Evolutionary conservation across 352 stramenopile species (phyloP), one percentile per base, ranked within the genome.

Genomic region (Elongisporangium senticosum): DNA sequence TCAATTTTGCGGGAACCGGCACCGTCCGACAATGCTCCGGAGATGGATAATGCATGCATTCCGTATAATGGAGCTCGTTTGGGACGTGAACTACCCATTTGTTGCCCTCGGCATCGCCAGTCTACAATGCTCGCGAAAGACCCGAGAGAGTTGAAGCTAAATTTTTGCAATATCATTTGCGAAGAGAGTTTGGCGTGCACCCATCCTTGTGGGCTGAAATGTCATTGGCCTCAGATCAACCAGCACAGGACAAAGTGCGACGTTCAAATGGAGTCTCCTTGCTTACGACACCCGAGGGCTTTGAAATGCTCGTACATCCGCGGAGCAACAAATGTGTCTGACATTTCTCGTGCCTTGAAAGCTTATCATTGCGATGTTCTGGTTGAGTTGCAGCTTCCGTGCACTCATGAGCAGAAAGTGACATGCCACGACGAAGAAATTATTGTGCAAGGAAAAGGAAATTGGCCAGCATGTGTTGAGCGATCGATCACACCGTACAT

Each of bases 131-230:
- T 68, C 28, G 77, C 64, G 51, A 73, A 74, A 6, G 62, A 39
- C 19, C 70, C 69, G 22, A 63, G 61, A n/a, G 68, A 87, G 37
- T 56, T 93, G 21, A 68, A 79, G 26, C 77, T 95, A 5, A 73
- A 74, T 4, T 96, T 95, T 68, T 96, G 87, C 59, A 61, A 63
- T 4, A 72, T 93, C 17, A 48, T 87, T n/a, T 96, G 88, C 47
- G 64, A 69, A 0, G 61, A 75, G 51, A 15, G 61, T 15, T 72
- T 96, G 0, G 20, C 61, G 21, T 96, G 86, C 55, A 78, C 72
- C 19, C 88, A 96, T 55, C 55, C 56, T 7, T 96, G 88, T 59
- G 65, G 72, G 1, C 59, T 86, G 49, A 72, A 65, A 33, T 96
- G 87, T 54, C 87, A 95, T 37, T 93, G 73, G 71, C 74, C 83